phyloP scores from a whole-genome alignment of 129 eudicot genomes.

The Flaveria linearis region DNA sequence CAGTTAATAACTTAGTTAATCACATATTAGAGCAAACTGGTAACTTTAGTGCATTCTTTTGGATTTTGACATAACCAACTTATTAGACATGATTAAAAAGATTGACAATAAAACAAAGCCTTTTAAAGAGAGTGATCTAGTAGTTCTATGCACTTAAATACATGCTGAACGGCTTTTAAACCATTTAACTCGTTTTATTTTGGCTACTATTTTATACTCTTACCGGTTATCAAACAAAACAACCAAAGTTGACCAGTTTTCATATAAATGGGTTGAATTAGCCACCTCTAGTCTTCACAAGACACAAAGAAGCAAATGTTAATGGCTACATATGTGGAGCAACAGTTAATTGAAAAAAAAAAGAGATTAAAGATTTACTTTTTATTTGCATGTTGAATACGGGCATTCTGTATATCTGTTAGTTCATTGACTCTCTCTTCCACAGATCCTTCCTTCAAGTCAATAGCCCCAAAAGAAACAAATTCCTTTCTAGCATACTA shows the following conservation, averaged over 20 bases:
- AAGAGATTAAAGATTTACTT: constrained; percentile 42
- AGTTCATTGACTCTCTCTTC: constrained; percentile 68
- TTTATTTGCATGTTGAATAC: constrained; percentile 58
- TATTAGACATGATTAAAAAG: background rate
- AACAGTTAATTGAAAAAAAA: background rate
- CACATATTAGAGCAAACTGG: constrained; percentile 10
- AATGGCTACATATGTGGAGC: background rate
- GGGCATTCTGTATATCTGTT: constrained; percentile 56
- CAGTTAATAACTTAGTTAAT: constrained; percentile 8
- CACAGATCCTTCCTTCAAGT: constrained; percentile 59
- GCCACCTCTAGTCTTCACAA: background rate
- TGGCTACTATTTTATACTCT: background rate
- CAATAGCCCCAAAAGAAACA: constrained; percentile 72
- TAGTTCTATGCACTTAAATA: background rate
- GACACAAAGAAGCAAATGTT: constrained; percentile 11
- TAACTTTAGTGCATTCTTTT: background rate
- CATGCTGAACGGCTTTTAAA: background rate
- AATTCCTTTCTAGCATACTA: constrained; percentile 63
- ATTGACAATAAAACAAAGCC: background rate
- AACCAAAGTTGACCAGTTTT: background rate
- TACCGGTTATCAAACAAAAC: background rate
- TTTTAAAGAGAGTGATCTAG: background rate
- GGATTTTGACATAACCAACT: background rate
- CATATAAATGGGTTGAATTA: background rate
- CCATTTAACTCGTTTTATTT: background rate